Base-by-base conservation (phyloP, 768 basidiomycete species). In the Chalciporus piperatus region DNA sequence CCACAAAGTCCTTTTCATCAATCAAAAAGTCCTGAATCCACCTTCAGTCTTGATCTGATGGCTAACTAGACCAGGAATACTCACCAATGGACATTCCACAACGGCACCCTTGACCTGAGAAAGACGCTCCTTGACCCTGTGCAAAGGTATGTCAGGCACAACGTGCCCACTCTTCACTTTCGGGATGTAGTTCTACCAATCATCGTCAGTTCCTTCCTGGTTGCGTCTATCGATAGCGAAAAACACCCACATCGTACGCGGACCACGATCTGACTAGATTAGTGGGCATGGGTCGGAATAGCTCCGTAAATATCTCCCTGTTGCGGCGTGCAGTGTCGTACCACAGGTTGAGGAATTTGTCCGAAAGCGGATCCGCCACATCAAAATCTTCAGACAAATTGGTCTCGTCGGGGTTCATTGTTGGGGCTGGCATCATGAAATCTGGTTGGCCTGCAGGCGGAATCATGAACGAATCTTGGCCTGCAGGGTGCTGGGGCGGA, bases 201-300 rank as follows among this genome's bases (percentile, higher is more conserved):
- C 35, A 33, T n/a, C 19, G 23, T 57, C 9, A 60, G 57, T 35
- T 52, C 43, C 49, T 39, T 28, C 9, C 20, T 22, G 41, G 44
- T n/a, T 30, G 28, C 17, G 38, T 19, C 3, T 23, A 57, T 41
- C 46, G 37, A n/a, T n/a, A n/a, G n/a, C n/a, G n/a, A n/a, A 30
- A 68, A 81, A 39, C 14, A 64, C 62, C 48, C 46, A 88, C 89
- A 46, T 87, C 84, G 64, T 94, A 96, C 5, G 82, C 80, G 9
- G 78, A 71, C 92, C 90, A 94, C 50, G 77, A 77, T 55, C 84
- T 77, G 45, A 95, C 87, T 23, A 87, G 69, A 70, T 97, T 92
- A 12, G 84, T 87, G 4, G 93, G 92, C 14, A 92, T 82, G n/a
- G 89, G 85, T 37, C 84, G 78, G 76, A 96, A 97, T 27, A 94